A percentile compares a stretch with the other conserved stretches of the same genome.
These are phyloP conservation scores for Fusarium tupiense DNA, from an alignment of 2,329 filamentous ascomycete genomes.

Conservation along the genomic window DNA sequence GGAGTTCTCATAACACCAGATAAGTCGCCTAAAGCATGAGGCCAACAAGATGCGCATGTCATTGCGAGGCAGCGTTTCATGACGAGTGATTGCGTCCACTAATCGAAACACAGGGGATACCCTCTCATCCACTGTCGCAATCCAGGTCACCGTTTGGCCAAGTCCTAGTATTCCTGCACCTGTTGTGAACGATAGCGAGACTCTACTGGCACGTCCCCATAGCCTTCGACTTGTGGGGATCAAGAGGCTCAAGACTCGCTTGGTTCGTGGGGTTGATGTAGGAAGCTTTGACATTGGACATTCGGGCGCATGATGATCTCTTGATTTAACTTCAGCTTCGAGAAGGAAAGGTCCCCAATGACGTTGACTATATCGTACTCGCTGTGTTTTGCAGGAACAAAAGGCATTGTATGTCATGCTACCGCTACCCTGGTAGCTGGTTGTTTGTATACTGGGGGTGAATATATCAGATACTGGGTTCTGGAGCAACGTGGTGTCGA, in stretches of 20 bases:
- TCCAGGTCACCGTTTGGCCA: fast-evolving
- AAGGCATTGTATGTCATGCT: fast-evolving
- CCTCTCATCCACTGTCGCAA: background rate
- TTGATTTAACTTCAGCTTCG: fast-evolving
- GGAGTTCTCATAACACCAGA: background rate
- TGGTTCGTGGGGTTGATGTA: fast-evolving
- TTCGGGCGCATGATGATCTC: fast-evolving
- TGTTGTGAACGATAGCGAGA: fast-evolving
- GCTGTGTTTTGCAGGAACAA: background rate
- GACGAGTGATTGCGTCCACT: too few species aligned
- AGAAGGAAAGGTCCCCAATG: fast-evolving
- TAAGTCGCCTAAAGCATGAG: background rate
- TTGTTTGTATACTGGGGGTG: fast-evolving
- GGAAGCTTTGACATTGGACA: background rate
- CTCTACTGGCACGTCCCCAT: fast-evolving
- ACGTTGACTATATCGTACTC: background rate
- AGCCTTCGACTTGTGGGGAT: fast-evolving
- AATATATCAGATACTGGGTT: fast-evolving
- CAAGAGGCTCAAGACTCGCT: fast-evolving
- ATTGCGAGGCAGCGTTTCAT: background rate
- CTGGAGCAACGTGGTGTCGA: fast-evolving
- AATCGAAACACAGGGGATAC: too few species aligned
- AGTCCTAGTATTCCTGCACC: fast-evolving
- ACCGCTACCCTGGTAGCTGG: background rate
- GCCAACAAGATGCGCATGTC: fast-evolving